Base-by-base conservation (phyloP, 192 early-diverging fungal species). In the Backusella morwellensis region DNA sequence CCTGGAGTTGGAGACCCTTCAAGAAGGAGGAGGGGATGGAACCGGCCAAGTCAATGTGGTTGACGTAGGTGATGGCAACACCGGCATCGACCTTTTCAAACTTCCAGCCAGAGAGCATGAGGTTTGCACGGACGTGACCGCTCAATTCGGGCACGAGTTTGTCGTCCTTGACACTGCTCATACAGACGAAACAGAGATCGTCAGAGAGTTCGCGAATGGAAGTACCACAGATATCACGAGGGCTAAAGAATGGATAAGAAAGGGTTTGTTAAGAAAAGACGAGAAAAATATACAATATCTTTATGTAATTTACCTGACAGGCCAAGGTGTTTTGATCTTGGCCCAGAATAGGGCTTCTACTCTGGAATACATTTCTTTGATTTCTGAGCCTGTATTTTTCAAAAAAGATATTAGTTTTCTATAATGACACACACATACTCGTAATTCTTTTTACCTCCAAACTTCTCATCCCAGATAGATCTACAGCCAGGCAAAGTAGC, bases 1-100 rank as follows among this genome's bases (percentile, higher is more conserved):
- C 87, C 68, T 87, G 85, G 23, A 80, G 66, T 6, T 82, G 77
- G 4, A 88, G 59, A 29, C 74, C 77, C 41, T 85, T 85, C 41
- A 90, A 73, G 34, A 90, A 85, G 3, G 86, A 81, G 6, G 76
- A 68, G 23, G 88, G 86, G 29, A 88, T 81, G 6, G 83, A 83
- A 1, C 87, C 88, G 40, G 85, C 81, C 63, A 90, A 83, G 78
- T 90, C 88, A 19, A 86, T 80, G 70, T 88, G 87, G 17, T 84
- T 85, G 32, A 90, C 73, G 73, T 86, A 90, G 0, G 79, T 80
- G 19, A 90, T 66, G 36, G 72, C 68, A 38, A 90, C 73, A 42
- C 83, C 80, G 3, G 78, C 71, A 0, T 75, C 80, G 8, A 82
- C 79, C 69, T 81, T 83, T 17, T 78, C 42, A 34, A 85, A 35